Conservation (phyloP, 106 monocot genomes). For the Narthecium ossifragum region DNA sequence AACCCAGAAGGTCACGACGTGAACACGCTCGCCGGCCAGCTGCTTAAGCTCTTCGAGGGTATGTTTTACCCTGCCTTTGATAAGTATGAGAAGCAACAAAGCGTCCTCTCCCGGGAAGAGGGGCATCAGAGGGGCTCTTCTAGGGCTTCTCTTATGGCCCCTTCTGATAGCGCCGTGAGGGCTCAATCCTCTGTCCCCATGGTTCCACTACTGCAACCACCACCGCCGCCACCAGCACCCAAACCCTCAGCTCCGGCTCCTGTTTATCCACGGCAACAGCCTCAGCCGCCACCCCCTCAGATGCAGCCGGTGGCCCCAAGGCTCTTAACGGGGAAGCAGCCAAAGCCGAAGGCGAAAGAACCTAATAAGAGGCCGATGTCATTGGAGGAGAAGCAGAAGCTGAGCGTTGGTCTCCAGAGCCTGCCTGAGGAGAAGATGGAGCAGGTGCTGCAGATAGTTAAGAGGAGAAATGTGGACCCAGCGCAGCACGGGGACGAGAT, state of each 20-base stretch:
- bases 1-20: conserved; percentile 66
- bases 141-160: too few species aligned
- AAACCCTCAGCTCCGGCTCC: background rate
- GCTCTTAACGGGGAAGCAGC: conserved; percentile 18
- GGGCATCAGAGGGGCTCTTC: background rate
- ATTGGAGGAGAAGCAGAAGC: conserved; percentile 74
- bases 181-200: too few species aligned
- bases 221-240: background rate
- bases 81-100: conserved; percentile 44
- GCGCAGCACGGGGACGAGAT: conserved; percentile 59
- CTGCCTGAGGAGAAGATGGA: conserved; percentile 73
- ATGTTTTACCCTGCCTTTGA: conserved; percentile 26
- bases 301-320: background rate
- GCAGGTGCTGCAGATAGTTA: conserved; percentile 59
- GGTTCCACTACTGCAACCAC: background rate
- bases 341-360: conserved; percentile 72
- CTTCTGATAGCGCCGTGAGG: too few species aligned
- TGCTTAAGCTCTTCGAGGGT: conserved; percentile 51
- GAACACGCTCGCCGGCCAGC: conserved; percentile 36
- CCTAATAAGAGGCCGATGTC: conserved; percentile 75
- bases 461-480: conserved; percentile 47
- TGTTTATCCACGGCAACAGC: background rate
- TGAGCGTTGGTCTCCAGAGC: conserved; percentile 58
- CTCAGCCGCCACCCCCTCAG: conserved; percentile 1
- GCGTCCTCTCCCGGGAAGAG: conserved; percentile 5